Evolutionary conservation across 2,329 filamentous ascomycete species (phyloP), one percentile per base, ranked within the genome.

Genomic region (Neofusicoccum umdonicola): DNA sequence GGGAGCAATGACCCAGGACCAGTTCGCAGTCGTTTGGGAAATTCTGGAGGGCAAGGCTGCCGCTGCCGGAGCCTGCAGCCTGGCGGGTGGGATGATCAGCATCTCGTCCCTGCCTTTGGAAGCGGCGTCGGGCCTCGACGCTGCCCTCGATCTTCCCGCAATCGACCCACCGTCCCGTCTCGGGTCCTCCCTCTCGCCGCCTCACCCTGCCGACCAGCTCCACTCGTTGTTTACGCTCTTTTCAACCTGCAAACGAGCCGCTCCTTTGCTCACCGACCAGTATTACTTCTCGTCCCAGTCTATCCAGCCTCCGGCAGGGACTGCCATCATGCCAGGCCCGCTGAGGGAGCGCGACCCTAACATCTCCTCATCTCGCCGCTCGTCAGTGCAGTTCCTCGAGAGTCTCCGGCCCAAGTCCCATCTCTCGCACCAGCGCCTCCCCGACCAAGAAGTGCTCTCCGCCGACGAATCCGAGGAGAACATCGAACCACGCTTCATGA

Each of bases 321-420:
- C 47, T 19, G 47, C 15, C 41, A 48, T 13, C 61, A 63, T 63
- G 61, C 41, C 61, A n/a, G 48, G 61, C 39, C 68, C 70, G 62
- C 68, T 71, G 48, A 64, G 63, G 27, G 69, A 71, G 41, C 69
- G 69, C 34, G 66, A 68, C 62, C 57, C 64, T 62, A 71, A 71
- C 56, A 67, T 66, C 17, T 67, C 68, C 31, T 64, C 52, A 47
- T 61, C 63, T n/a, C 54, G 45, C 58, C 60, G 65, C 57, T 56
- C 54, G 3, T 54, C 61, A 6, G 27, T 63, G 15, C 61, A 52
- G 34, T 47, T 63, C 22, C 34, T 47, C n/a, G 51, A 47, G 3
- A 17, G 9, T 56, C 34, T 47, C 13, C 61, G 48, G 4, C 41
- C 64, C 13, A 54, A 54, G 56, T 51, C 47, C 22, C 42, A 37